Percentiles rank a stretch among this genome's conserved stretches.
Conservation (phyloP, 257 asterid genomes). For the Apocynum venetum region DNA sequence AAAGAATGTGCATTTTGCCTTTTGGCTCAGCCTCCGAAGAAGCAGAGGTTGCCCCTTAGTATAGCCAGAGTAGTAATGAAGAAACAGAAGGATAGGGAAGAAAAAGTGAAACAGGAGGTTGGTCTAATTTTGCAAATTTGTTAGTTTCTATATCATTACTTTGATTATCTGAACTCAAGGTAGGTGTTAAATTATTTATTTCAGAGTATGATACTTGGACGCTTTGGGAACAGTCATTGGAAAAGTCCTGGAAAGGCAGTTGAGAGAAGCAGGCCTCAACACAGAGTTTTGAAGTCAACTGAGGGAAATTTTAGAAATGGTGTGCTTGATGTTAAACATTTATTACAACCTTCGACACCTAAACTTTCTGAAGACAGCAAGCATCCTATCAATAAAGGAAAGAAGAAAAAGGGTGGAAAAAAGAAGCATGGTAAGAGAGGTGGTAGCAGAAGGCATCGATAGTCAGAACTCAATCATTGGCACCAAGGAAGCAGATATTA, state of each 20-base stretch:
- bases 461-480: neutral
- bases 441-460: slow-evolving; percentile 53
- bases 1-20: neutral
- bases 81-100: slow-evolving; percentile 82
- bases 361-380: slow-evolving; percentile 22
- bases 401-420: slow-evolving; percentile 52
- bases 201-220: slow-evolving; percentile 60
- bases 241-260: slow-evolving; percentile 32
- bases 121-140: slow-evolving; percentile 2
- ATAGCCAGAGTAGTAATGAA: slow-evolving; percentile 74
- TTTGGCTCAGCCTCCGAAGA: slow-evolving; percentile 59
- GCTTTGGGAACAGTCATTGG: slow-evolving; percentile 43
- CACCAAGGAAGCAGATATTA: neutral
- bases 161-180: neutral
- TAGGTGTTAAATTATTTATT: slow-evolving; percentile 18
- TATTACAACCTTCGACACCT: slow-evolving; percentile 52
- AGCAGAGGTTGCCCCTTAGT: slow-evolving; percentile 82
- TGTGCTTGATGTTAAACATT: slow-evolving; percentile 67
- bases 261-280: slow-evolving; percentile 61
- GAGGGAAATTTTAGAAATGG: slow-evolving; percentile 79
- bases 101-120: slow-evolving; percentile 64
- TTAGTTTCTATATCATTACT: neutral
- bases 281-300: slow-evolving; percentile 57
- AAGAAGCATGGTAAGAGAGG: slow-evolving; percentile 50
- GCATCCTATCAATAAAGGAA: slow-evolving; percentile 35